A percentile compares a stretch with the other conserved stretches of the same genome.
phyloP scores from a whole-genome alignment of 352 stramenopile genomes.

The Globisporangium canariense region DNA sequence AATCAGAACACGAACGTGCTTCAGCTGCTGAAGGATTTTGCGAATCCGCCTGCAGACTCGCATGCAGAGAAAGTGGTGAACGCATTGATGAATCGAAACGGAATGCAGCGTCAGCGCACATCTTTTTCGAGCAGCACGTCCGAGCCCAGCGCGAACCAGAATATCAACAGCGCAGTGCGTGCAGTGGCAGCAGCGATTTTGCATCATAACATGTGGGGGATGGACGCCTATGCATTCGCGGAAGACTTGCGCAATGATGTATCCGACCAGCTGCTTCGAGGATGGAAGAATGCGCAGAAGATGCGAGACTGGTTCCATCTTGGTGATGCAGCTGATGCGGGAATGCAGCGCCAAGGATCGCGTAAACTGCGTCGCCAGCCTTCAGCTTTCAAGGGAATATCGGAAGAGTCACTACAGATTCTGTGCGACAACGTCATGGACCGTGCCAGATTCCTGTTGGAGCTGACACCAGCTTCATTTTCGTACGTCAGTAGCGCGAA shows the following conservation, averaged over 20 bases:
- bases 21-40: conserved; percentile 58
- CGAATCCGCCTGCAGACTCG: conserved; percentile 32
- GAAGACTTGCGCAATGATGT: conserved; percentile 56
- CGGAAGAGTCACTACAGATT: conserved; percentile 61
- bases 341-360: conserved; percentile 31
- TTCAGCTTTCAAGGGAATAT: conserved; percentile 75
- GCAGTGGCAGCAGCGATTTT: conserved; percentile 74
- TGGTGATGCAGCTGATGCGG: conserved; percentile 63
- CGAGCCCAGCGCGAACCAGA: conserved; percentile 29
- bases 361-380: conserved; percentile 55
- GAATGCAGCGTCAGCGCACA: conserved; percentile 14
- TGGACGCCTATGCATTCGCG: conserved; percentile 73
- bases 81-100: conserved; percentile 33
- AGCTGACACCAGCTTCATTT: conserved; percentile 74
- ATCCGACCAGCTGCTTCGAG: conserved; percentile 60
- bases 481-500: conserved; percentile 70
- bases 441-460: conserved; percentile 63
- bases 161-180: conserved; percentile 59
- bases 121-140: conserved; percentile 40
- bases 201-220: conserved; percentile 86
- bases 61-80: conserved; percentile 43
- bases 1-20: conserved; percentile 61
- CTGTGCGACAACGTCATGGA: conserved; percentile 74
- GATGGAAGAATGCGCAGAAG: conserved; percentile 85
- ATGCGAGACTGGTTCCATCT: conserved; percentile 87